phyloP scores from a whole-genome alignment of 805 yeast genomes.

The Candida saitoana region DNA sequence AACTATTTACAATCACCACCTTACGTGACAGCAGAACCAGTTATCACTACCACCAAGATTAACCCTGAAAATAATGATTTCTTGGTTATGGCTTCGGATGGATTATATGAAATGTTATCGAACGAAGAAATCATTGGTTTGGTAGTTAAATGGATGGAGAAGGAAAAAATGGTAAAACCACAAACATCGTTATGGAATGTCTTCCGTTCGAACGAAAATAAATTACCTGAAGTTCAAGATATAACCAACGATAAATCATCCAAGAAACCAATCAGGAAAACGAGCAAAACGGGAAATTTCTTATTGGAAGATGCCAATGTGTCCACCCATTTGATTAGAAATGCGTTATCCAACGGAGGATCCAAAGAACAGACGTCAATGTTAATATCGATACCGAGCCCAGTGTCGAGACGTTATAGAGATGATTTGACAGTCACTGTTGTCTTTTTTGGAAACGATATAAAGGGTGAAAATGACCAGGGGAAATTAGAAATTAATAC shows the following conservation, averaged over 20 bases:
- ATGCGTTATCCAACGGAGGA: slow-evolving; percentile 85
- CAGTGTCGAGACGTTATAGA: slow-evolving; percentile 85
- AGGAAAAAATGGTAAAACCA: slow-evolving; percentile 57
- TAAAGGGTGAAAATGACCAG: slow-evolving; percentile 30
- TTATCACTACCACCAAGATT: slow-evolving; percentile 74
- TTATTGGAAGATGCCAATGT: slow-evolving; percentile 81
- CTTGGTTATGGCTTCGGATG: slow-evolving; percentile 90
- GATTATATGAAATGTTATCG: slow-evolving; percentile 83
- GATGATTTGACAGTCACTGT: slow-evolving; percentile 97
- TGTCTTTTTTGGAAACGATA: slow-evolving; percentile 75
- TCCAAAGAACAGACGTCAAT: slow-evolving; percentile 83
- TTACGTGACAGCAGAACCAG: slow-evolving; percentile 96
- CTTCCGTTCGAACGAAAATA: slow-evolving; percentile 40
- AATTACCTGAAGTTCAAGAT: slow-evolving; percentile 62
- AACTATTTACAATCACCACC: slow-evolving; percentile 82
- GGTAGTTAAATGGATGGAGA: slow-evolving; percentile 91
- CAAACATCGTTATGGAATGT: slow-evolving; percentile 45
- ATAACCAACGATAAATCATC: slow-evolving; percentile 55
- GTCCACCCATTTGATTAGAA: slow-evolving; percentile 88
- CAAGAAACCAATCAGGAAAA: slow-evolving; percentile 72
- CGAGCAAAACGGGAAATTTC: slow-evolving; percentile 36
- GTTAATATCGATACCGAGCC: slow-evolving; percentile 86
- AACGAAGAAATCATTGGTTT: slow-evolving; percentile 90
- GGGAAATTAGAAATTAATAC: slow-evolving; percentile 55
- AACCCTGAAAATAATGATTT: slow-evolving; percentile 73